Conservation (phyloP, 768 basidiomycete species). For the Tylopilus rubrobrunneus region DNA sequence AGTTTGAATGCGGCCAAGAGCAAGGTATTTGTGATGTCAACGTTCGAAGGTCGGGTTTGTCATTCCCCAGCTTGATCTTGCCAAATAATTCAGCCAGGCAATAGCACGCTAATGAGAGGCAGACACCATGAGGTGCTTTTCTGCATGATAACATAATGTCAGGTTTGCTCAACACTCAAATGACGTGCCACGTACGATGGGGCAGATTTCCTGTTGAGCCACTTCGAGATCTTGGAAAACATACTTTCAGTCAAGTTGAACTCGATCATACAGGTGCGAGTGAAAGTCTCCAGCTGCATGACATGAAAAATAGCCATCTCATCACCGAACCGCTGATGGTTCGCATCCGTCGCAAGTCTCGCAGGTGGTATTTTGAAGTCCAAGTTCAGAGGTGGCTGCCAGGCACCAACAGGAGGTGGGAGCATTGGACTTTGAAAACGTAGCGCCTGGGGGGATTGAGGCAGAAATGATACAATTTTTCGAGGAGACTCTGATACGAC, state of each 20-base stretch:
- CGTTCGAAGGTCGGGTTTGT: slow-evolving; percentile 13
- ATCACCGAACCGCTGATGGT: slow-evolving; percentile 10
- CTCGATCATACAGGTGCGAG: slow-evolving; percentile 18
- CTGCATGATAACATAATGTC: slow-evolving; percentile 18
- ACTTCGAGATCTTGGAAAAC: slow-evolving; percentile 29
- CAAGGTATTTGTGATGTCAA: slow-evolving; percentile 29
- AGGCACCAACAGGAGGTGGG: slow-evolving; percentile 7
- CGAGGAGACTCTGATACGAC: not conserved
- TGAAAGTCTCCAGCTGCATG: slow-evolving; percentile 18
- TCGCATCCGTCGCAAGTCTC: not conserved
- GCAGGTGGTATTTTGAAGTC: slow-evolving; percentile 11
- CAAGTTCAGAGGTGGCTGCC: slow-evolving; percentile 16
- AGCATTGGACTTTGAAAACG: slow-evolving; percentile 6
- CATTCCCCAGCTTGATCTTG: slow-evolving; percentile 12
- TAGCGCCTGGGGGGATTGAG: not conserved
- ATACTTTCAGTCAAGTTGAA: slow-evolving; percentile 30
- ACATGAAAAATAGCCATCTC: slow-evolving; percentile 19
- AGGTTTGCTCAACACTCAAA: not conserved
- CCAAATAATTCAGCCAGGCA: slow-evolving; percentile 24
- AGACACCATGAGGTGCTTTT: slow-evolving; percentile 34
- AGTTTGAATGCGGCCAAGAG: slow-evolving; percentile 41
- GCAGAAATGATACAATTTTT: not conserved
- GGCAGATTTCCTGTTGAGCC: slow-evolving; percentile 33
- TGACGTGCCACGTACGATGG: slow-evolving; percentile 29
- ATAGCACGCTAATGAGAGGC: slow-evolving; percentile 47